phyloP scores from a whole-genome alignment of 305 asterid genomes.

The Fraxinus ornus region DNA sequence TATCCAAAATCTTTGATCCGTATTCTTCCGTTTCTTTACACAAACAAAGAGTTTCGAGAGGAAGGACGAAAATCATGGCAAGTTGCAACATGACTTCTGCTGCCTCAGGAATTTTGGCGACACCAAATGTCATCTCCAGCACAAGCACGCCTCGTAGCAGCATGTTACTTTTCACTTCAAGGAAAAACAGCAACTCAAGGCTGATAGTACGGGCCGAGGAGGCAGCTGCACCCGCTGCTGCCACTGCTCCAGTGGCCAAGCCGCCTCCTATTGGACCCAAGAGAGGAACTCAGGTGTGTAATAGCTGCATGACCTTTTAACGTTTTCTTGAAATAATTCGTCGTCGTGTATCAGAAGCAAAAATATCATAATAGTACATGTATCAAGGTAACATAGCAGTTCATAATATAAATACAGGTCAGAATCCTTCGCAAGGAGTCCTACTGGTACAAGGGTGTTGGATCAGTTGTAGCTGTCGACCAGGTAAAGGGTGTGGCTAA shows the following conservation, averaged over 20 bases:
- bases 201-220: conserved; percentile 31
- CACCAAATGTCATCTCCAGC: conserved; percentile 21
- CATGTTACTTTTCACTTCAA: conserved; percentile 15
- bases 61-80: conserved; percentile 24
- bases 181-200: conserved; percentile 17
- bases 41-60: neutral
- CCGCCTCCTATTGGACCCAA: conserved; percentile 48
- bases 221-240: conserved; percentile 16
- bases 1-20: neutral
- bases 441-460: conserved; percentile 40
- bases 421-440: conserved; percentile 42
- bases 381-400: too few species aligned
- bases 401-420: conserved; percentile 22
- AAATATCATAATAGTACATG: too few species aligned
- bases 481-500: conserved; percentile 23
- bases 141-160: neutral
- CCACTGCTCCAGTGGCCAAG: conserved; percentile 29
- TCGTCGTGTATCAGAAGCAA: too few species aligned
- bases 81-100: conserved; percentile 31
- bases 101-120: conserved; percentile 24
- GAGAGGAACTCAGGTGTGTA: conserved; percentile 38
- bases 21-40: neutral
- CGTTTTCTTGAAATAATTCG: neutral
- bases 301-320: neutral
- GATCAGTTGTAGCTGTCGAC: conserved; percentile 46